A percentile compares a stretch with the other conserved stretches of the same genome.
These are phyloP conservation scores for Pleurozium schreberi DNA, from an alignment of 225 moss, liverwort and hornwort genomes.

Conservation along the genomic window DNA sequence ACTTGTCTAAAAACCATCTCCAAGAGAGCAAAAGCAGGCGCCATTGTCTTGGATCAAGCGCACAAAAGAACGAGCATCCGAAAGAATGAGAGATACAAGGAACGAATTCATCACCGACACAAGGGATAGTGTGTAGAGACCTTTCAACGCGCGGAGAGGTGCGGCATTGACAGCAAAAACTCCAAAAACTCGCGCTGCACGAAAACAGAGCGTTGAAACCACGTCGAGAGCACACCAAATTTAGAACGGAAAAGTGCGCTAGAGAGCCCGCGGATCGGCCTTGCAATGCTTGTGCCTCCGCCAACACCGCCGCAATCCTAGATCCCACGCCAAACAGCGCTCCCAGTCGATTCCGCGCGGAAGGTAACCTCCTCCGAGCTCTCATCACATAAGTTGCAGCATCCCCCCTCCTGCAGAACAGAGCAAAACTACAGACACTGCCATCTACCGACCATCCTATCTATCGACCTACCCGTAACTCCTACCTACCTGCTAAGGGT, in stretches of 20 bases:
- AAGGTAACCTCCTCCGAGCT: not conserved
- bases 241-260: conserved; percentile 9
- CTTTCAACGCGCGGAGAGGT: conserved; percentile 11
- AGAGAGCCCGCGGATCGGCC: not conserved
- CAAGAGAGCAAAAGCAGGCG: not conserved
- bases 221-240: conserved; percentile 19
- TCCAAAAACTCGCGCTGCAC: not conserved
- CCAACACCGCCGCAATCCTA: not conserved
- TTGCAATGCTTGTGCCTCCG: conserved; percentile 13
- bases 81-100: not conserved
- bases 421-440: not conserved
- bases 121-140: not conserved
- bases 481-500: not conserved
- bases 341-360: not conserved
- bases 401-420: not conserved
- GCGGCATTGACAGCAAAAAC: conserved; percentile 16
- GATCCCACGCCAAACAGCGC: not conserved
- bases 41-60: not conserved
- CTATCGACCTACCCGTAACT: not conserved
- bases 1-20: not conserved
- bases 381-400: conserved; percentile 9
- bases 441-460: not conserved
- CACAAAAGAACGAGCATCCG: not conserved
- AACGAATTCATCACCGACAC: conserved; percentile 16
- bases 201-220: not conserved